Base-by-base conservation (phyloP, 2,329 filamentous ascomycete species). In the Fusarium papillatum region DNA sequence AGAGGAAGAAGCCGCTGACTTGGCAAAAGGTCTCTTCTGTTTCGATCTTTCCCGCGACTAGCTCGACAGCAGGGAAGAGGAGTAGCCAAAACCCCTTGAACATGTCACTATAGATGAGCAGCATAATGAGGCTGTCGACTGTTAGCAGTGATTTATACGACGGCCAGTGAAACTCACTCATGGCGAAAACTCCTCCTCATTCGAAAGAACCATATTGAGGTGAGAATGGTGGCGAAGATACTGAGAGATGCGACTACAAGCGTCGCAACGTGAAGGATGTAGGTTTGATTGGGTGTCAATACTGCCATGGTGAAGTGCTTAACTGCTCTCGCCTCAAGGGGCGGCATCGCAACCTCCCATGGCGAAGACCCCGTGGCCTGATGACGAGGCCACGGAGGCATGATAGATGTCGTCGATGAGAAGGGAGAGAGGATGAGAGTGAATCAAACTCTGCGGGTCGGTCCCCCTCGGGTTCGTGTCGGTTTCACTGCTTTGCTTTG, bases 111-210 rank as follows among this genome's bases (percentile, higher is more conserved):
- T 92, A 88, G 59, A 96, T 92, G 17, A 96, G 86, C 46, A 95
- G 83, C 88, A 96, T 91, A 69, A 96, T 93, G 66, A 96, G 88
- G 73, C 93, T 95, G 43, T 4, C 8, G 5, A 22, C 19, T 7
- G n/a, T 80, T n/a, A 80, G 73, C 29, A 29, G 53, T 7, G 16
- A 13, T 6, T 5, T 55, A 22, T n/a, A 13, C 9, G 2, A 4
- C 13, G 24, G 17, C 9, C 17, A 11, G 11, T 50, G 7, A 22
- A 8, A 84, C 90, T 84, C 66, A 79, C 81, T 81, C 78, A 71
- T 95, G 93, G 57, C 94, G 90, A 82, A 95, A 96, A 74, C 89
- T 92, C 79, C 93, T 89, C 76, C 91, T 89, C 93, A 95, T 95
- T 73, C 91, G 88, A 69, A 90, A 85, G 80, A 96, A 95, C 92